These are phyloP conservation scores for Fusarium sp. DNA, from an alignment of 2,329 filamentous ascomycete species.

Conservation along the genomic window DNA sequence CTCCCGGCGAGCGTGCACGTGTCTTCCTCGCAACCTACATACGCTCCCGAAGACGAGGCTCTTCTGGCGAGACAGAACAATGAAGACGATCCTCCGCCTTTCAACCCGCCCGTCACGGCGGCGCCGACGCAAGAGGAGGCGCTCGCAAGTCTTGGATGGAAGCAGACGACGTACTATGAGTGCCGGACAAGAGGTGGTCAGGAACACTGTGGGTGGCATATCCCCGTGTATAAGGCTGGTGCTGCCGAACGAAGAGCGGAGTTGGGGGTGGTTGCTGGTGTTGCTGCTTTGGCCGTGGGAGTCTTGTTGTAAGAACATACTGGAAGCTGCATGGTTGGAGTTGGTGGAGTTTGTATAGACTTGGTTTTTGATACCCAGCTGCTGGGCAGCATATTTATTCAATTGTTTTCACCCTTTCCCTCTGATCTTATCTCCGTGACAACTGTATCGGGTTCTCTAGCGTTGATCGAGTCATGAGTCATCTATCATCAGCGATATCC, in stretches of 20 bases:
- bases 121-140: conserved; percentile 51
- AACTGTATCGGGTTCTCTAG: background rate
- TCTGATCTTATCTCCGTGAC: background rate
- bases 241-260: conserved; percentile 40
- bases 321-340: conserved; percentile 20
- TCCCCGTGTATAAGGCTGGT: conserved; percentile 51
- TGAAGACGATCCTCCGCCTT: conserved; percentile 42
- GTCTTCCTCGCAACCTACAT: conserved; percentile 19
- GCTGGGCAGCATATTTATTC: conserved; percentile 32
- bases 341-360: conserved; percentile 37
- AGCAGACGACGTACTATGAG: conserved; percentile 54
- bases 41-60: background rate
- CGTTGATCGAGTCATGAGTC: conserved; percentile 23
- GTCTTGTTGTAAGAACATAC: conserved; percentile 21
- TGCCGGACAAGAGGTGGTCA: conserved; percentile 51
- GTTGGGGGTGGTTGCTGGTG: conserved; percentile 35
- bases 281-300: conserved; percentile 27
- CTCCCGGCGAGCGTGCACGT: background rate
- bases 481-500: conserved; percentile 9
- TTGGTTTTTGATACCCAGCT: conserved; percentile 38
- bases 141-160: conserved; percentile 52
- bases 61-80: conserved; percentile 28
- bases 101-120: conserved; percentile 52
- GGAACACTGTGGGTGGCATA: conserved; percentile 57
- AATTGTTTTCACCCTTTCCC: background rate